These are phyloP conservation scores for Epicoccum sorghinum DNA, from an alignment of 2,329 filamentous ascomycete genomes.

Conservation along the genomic window DNA sequence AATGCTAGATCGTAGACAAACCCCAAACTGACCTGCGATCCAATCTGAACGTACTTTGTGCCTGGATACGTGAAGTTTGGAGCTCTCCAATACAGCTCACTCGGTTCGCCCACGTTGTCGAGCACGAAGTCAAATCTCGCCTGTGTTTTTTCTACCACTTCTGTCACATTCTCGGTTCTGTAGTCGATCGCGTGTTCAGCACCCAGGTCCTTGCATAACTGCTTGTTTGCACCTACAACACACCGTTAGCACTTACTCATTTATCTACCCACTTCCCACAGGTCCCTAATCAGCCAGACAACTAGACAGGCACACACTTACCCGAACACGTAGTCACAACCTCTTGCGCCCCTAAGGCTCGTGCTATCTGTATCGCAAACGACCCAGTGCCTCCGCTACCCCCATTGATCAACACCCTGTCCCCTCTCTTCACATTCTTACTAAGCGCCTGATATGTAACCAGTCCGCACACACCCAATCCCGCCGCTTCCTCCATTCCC, in stretches of 20 bases:
- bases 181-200: slow-evolving; percentile 69
- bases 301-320: neutral
- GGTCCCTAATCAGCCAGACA: too few relatives aligned
- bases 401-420: slow-evolving; percentile 66
- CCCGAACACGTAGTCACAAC: slow-evolving; percentile 65
- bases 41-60: slow-evolving; percentile 30
- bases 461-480: slow-evolving; percentile 29
- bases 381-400: slow-evolving; percentile 66
- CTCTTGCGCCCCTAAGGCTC: slow-evolving; percentile 58
- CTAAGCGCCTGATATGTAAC: slow-evolving; percentile 30
- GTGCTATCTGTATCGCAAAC: slow-evolving; percentile 68
- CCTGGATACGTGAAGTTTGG: slow-evolving; percentile 21
- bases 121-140: slow-evolving; percentile 59
- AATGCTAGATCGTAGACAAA: slow-evolving; percentile 25
- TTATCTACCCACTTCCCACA: too few relatives aligned
- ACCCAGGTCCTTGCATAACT: slow-evolving; percentile 62
- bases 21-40: slow-evolving; percentile 22
- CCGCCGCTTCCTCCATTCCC: slow-evolving; percentile 20
- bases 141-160: slow-evolving; percentile 52
- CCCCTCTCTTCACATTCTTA: slow-evolving; percentile 36
- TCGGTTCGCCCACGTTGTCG: slow-evolving; percentile 59
- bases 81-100: slow-evolving; percentile 28
- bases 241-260: too few relatives aligned
- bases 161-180: slow-evolving; percentile 52
- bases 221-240: slow-evolving; percentile 52